These are phyloP conservation scores for Ophiocordyceps camponoti-saundersi DNA, from an alignment of 2,329 filamentous ascomycete genomes.

Conservation along the genomic window DNA sequence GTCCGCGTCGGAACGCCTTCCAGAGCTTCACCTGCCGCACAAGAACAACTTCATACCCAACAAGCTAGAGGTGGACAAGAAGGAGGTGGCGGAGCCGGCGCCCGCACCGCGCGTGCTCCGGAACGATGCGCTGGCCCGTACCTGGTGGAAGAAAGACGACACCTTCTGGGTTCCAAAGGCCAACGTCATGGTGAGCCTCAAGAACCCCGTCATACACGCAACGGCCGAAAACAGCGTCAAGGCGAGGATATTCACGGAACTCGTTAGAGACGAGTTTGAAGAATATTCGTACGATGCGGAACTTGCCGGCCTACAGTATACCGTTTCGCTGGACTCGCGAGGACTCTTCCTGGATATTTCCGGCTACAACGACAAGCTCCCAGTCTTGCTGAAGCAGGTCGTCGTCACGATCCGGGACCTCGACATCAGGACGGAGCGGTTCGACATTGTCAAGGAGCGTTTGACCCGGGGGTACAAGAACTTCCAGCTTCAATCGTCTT, in stretches of 20 bases:
- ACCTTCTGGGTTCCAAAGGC: constrained; percentile 97
- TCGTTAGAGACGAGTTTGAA: constrained; percentile 75
- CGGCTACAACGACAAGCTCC: constrained; percentile 93
- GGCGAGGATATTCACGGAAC: constrained; percentile 61
- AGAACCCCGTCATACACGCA: constrained; percentile 62
- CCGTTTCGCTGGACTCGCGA: constrained; percentile 51
- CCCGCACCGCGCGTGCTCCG: constrained; percentile 66
- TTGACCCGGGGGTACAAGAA: constrained; percentile 64
- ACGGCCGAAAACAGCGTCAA: constrained; percentile 68
- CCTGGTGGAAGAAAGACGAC: constrained; percentile 98
- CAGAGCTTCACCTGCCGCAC: constrained; percentile 70
- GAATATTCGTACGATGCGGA: constrained; percentile 96
- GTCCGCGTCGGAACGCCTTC: constrained; percentile 39
- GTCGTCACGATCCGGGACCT: constrained; percentile 70
- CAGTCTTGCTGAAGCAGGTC: constrained; percentile 80
- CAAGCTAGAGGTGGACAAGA: constrained; percentile 87
- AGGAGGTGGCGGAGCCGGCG: constrained; percentile 61
- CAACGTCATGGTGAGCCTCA: constrained; percentile 64
- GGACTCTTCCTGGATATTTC: constrained; percentile 66
- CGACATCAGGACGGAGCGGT: constrained; percentile 70
- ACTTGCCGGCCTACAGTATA: constrained; percentile 74
- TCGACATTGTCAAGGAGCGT: constrained; percentile 81
- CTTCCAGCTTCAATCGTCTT: constrained; percentile 75
- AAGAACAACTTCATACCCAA: constrained; percentile 93
- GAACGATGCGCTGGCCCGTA: constrained; percentile 62